Percentiles rank a stretch among this genome's conserved stretches.
phyloP scores from a whole-genome alignment of 306 rosid species.

The Trichosanthes cucumerina region DNA sequence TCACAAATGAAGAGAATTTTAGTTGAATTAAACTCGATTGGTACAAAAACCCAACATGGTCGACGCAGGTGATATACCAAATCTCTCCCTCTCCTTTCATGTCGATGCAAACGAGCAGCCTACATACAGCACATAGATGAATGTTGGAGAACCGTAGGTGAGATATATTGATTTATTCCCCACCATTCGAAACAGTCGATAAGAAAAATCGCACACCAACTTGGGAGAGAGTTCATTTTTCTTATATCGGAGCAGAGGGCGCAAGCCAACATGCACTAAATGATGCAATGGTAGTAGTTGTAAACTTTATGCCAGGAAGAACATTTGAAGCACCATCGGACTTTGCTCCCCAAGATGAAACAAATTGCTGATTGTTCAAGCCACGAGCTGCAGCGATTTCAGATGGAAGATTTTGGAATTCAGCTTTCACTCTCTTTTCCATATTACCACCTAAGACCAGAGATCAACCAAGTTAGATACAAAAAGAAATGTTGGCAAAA shows the following conservation, averaged over 20 bases:
- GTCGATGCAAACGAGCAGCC: background rate
- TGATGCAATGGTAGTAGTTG: background rate
- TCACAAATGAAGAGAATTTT: background rate
- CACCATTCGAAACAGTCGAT: background rate
- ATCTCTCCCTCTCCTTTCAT: background rate
- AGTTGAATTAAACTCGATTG: background rate
- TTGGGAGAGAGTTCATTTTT: background rate
- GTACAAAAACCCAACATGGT: background rate
- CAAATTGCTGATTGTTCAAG: background rate
- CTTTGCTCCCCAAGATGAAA: background rate
- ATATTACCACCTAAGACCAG: background rate
- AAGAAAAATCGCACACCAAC: background rate
- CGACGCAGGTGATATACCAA: background rate
- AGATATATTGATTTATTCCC: background rate
- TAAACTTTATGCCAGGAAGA: background rate
- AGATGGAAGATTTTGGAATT: background rate
- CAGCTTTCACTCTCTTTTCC: background rate
- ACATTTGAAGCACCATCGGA: background rate
- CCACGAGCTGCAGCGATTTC: background rate
- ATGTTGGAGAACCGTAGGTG: background rate
- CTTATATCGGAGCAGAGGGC: background rate
- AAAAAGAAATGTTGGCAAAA: background rate
- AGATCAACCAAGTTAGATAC: background rate
- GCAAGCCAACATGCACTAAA: background rate
- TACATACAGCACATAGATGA: background rate